Conservation (phyloP, 768 basidiomycete genomes). For the Tylopilus vinaceipallidus region DNA sequence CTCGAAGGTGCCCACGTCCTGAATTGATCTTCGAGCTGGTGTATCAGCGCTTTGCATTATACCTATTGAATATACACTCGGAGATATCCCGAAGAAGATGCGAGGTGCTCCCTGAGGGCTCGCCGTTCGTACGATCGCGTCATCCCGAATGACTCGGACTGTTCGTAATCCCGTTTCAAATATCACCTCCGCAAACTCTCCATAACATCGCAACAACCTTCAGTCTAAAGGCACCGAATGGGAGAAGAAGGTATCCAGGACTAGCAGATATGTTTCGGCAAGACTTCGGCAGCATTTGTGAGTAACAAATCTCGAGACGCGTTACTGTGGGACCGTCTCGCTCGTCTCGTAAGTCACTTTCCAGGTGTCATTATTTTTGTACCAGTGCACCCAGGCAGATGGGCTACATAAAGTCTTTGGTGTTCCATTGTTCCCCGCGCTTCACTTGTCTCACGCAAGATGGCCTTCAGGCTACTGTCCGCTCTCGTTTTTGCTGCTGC, state of each 20-base stretch:
- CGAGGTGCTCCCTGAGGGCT: background rate
- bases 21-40: too few species aligned
- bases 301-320: background rate
- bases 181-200: too few species aligned
- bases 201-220: background rate
- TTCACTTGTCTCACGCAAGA: slow-evolving; percentile 1
- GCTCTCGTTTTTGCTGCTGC: slow-evolving; percentile 8
- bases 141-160: too few species aligned
- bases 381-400: background rate
- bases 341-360: slow-evolving; percentile 1
- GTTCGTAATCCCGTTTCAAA: too few species aligned
- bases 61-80: background rate
- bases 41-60: background rate
- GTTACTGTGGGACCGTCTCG: slow-evolving; percentile 1
- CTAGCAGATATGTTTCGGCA: background rate
- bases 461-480: slow-evolving; percentile 20
- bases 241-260: background rate
- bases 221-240: background rate
- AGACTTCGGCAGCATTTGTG: background rate
- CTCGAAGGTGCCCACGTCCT: background rate
- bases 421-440: background rate
- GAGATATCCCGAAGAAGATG: background rate
- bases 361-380: slow-evolving; percentile 8
- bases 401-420: slow-evolving; percentile 10
- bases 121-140: too few species aligned